phyloP scores from a whole-genome alignment of 179 eudicot species.

The Camellia oleifera region DNA sequence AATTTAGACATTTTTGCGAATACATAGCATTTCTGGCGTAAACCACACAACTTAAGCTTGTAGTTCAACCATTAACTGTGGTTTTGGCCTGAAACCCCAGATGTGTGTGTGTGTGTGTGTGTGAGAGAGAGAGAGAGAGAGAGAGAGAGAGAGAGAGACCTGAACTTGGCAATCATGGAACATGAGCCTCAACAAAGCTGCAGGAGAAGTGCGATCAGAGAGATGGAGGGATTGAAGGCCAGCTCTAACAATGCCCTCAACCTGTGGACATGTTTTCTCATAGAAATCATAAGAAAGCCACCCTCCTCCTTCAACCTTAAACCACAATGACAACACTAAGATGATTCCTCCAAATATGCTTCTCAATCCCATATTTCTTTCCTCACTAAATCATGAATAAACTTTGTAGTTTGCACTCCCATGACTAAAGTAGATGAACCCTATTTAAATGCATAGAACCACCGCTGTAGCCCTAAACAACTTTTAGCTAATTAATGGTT shows the following conservation, averaged over 20 bases:
- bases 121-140: not conserved
- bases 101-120: too few relatives aligned
- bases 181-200: conserved; percentile 58
- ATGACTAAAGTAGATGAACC: not conserved
- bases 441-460: conserved; percentile 1
- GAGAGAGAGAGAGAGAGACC: conserved; percentile 26
- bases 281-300: conserved; percentile 48
- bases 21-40: not conserved
- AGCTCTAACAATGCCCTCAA: conserved; percentile 49
- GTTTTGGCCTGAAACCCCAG: too few relatives aligned
- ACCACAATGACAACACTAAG: not conserved
- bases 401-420: not conserved
- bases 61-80: too few relatives aligned
- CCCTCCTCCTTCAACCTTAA: conserved; percentile 7
- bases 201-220: conserved; percentile 50
- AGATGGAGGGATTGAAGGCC: conserved; percentile 43
- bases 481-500: not conserved
- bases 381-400: not conserved
- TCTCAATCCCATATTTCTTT: not conserved
- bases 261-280: conserved; percentile 50
- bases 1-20: too few relatives aligned
- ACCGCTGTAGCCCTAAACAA: not conserved
- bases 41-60: not conserved
- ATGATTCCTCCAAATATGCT: not conserved
- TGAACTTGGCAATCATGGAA: conserved; percentile 87